Evolutionary conservation across 192 early-diverging fungal species (phyloP), one percentile per base, ranked within the genome.

Genomic region (Coemansia guatemalensis): DNA sequence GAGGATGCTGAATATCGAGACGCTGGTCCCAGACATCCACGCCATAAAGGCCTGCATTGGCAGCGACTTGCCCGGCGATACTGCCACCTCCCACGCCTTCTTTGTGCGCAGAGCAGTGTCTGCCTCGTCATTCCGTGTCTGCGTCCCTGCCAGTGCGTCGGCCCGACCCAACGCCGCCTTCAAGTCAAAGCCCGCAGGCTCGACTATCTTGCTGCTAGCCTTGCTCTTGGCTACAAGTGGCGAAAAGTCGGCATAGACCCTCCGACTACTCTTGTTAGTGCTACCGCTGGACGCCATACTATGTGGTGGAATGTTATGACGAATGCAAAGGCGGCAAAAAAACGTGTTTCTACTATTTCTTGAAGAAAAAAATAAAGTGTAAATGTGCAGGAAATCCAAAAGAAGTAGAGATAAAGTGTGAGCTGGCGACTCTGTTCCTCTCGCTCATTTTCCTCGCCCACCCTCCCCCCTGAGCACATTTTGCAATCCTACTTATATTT

Each of bases 31-130:
- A 23, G 89, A 92, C 98, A 99, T 99, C 84, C 92, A 99, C 25
- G 98, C 86, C 98, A 99, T 99, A 68, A 99, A 89, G 21, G 83
- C 92, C 52, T 98, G 92, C 96, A 99, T 98, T 1, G 97, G 97
- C 23, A 97, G 87, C 30, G 88, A 88, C 71, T 98, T 98, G 52
- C 88, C 93, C 5, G 92, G 92, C 1, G 82, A 88, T 47, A 96
- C 78, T 5, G 96, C 95, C 25, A 89, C 87, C 68, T 99, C 97
- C 94, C 95, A 99, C 33, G 95, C 96, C 90, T 95, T 98, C 88
- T 98, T 83, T 25, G 70, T 51, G 17, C 76, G 76, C 35, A 83
- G 55, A 12, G 49, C 65, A 25, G 58, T 39, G 22, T 83, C 82
- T 20, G 68, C 60, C 27, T 59, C 54, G 18, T 65, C 62, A 14